Conservation (phyloP, 805 yeast species). For the Kluyveromyces aestuarii region DNA sequence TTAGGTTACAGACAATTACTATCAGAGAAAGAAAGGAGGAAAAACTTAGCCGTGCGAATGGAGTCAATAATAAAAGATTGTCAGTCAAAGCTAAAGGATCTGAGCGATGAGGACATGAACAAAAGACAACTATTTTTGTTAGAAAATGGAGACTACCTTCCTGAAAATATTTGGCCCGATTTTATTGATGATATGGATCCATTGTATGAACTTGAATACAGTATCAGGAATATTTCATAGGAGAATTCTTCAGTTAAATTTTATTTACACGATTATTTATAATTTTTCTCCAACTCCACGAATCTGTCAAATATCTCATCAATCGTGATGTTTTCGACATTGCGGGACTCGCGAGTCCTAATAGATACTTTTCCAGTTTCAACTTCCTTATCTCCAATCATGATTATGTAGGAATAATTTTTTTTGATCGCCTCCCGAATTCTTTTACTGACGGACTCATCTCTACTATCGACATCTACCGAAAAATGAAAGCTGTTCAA, state of each 20-base stretch:
- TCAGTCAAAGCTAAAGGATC: slow-evolving; percentile 29
- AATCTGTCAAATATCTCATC: slow-evolving; percentile 49
- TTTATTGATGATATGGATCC: slow-evolving; percentile 28
- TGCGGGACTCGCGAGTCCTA: slow-evolving; percentile 46
- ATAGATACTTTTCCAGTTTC: slow-evolving; percentile 51
- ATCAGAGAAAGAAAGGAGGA: slow-evolving; percentile 45
- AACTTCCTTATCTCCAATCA: slow-evolving; percentile 82
- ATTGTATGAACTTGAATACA: slow-evolving; percentile 18
- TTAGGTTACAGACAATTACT: slow-evolving; percentile 44
- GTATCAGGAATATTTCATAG: slow-evolving; percentile 3
- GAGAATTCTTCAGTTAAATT: not conserved
- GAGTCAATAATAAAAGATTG: slow-evolving; percentile 33
- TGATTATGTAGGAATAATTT: slow-evolving; percentile 71
- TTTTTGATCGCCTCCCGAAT: slow-evolving; percentile 68
- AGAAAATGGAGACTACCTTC: slow-evolving; percentile 46
- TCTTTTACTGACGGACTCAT: slow-evolving; percentile 71
- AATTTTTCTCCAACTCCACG: slow-evolving; percentile 41
- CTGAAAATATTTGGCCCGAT: slow-evolving; percentile 44
- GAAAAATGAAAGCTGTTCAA: slow-evolving; percentile 52
- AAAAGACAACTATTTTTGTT: slow-evolving; percentile 36
- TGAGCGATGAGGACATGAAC: slow-evolving; percentile 37
- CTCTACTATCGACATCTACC: slow-evolving; percentile 67
- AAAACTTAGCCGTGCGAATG: slow-evolving; percentile 33
- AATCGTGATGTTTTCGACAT: slow-evolving; percentile 34
- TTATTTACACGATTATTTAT: slow-evolving; percentile 24